These are phyloP conservation scores for Cladosporium sphaerospermum DNA, from an alignment of 2,329 filamentous ascomycete species.

Conservation along the genomic window DNA sequence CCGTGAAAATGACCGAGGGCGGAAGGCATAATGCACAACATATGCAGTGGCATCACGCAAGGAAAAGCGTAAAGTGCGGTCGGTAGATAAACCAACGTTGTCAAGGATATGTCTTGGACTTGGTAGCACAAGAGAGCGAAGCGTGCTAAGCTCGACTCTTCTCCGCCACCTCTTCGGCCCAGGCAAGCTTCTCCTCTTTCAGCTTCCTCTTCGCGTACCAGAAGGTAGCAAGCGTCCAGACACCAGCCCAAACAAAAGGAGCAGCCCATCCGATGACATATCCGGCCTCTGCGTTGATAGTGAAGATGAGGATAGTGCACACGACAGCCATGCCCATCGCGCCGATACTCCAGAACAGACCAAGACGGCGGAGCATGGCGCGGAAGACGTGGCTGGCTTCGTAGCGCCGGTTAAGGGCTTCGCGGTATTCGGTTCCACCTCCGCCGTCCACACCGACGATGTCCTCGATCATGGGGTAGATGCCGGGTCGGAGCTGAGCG, in stretches of 20 bases:
- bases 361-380: slow-evolving; percentile 47
- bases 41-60: too few species aligned
- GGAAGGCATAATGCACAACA: too few species aligned
- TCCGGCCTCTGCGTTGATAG: slow-evolving; percentile 41
- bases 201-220: slow-evolving; percentile 38
- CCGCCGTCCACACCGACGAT: slow-evolving; percentile 48
- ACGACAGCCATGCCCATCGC: slow-evolving; percentile 35
- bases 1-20: too few species aligned
- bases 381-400: slow-evolving; percentile 49
- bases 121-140: too few species aligned
- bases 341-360: slow-evolving; percentile 48
- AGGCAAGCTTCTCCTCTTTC: slow-evolving; percentile 29
- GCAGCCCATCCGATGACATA: slow-evolving; percentile 46
- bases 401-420: slow-evolving; percentile 47
- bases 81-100: too few species aligned
- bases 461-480: slow-evolving; percentile 51
- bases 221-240: slow-evolving; percentile 42
- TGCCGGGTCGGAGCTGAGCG: slow-evolving; percentile 46
- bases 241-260: slow-evolving; percentile 45
- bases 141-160: slow-evolving; percentile 14
- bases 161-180: slow-evolving; percentile 29
- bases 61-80: too few species aligned
- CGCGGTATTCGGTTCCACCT: slow-evolving; percentile 48
- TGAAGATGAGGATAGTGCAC: slow-evolving; percentile 43
- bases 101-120: too few species aligned